Evolutionary conservation across 441 rosid genomes (phyloP).

Genomic region (Raphanus hybrid): DNA sequence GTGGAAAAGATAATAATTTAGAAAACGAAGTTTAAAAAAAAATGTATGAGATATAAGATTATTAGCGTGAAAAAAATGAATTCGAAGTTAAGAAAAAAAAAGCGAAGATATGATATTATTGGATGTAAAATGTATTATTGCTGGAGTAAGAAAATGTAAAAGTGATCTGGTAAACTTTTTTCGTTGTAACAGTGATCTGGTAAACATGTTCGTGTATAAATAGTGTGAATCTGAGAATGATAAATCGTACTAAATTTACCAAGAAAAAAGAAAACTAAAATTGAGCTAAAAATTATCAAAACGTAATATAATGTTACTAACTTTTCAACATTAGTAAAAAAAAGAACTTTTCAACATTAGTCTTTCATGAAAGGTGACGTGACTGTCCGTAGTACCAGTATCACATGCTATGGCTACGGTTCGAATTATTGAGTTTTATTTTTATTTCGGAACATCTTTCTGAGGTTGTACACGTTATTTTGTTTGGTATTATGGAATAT

Average conservation of each 20-base stretch:
- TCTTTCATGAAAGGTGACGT: slow-evolving; percentile 33
- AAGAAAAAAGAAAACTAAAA: background rate
- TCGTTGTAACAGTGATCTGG: background rate
- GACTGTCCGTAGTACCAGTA: slow-evolving; percentile 40
- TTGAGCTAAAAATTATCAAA: background rate
- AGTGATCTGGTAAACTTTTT: background rate
- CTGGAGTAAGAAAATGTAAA: slow-evolving; percentile 6
- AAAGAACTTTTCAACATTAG: background rate
- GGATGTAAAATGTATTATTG: background rate
- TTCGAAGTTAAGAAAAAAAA: background rate
- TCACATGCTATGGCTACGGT: slow-evolving; percentile 34
- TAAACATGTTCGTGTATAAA: background rate
- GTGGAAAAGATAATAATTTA: slow-evolving; percentile 43
- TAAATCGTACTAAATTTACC: background rate
- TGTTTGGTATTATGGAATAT: slow-evolving; percentile 27
- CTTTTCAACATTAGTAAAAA: slow-evolving; percentile 1
- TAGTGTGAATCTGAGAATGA: background rate
- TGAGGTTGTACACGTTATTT: slow-evolving; percentile 39
- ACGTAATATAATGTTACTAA: slow-evolving; percentile 16
- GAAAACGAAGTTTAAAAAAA: slow-evolving; percentile 10
- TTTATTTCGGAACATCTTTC: slow-evolving; percentile 14
- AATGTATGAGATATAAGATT: slow-evolving; percentile 10
- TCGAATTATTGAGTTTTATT: slow-evolving; percentile 26
- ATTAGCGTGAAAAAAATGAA: background rate
- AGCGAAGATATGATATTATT: background rate